Evolutionary conservation across 163 green algal species (phyloP).

Genomic region (Chlamydomonas reinhardtii): DNA sequence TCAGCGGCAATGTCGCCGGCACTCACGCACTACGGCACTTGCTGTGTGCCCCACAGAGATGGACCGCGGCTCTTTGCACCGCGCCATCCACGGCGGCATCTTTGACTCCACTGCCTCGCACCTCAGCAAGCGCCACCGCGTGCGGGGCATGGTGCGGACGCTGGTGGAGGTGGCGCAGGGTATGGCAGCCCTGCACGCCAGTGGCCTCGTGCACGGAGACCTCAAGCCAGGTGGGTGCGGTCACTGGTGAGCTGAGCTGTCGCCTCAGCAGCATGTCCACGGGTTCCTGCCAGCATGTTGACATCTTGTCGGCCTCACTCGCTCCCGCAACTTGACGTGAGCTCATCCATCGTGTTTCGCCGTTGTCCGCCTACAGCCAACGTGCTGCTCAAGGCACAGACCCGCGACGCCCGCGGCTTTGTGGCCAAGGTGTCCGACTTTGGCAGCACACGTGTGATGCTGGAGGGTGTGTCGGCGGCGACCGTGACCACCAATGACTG

Average conservation of each 20-base stretch:
- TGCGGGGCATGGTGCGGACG: slow-evolving; percentile 37
- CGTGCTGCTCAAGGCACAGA: slow-evolving; percentile 42
- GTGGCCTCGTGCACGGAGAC: slow-evolving; percentile 43
- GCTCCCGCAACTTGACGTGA: too few relatives aligned
- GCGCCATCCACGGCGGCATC: slow-evolving; percentile 14
- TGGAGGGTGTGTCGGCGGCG: not conserved
- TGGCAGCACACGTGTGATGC: slow-evolving; percentile 2
- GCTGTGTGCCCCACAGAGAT: slow-evolving; percentile 24
- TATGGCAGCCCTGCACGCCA: slow-evolving; percentile 40
- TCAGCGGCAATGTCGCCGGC: too few relatives aligned
- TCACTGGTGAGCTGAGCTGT: too few relatives aligned
- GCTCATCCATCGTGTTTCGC: too few relatives aligned
- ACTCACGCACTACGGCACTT: too few relatives aligned
- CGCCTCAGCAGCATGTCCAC: too few relatives aligned
- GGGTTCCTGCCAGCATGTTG: too few relatives aligned
- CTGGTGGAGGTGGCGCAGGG: slow-evolving; percentile 41
- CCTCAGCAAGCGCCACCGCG: slow-evolving; percentile 22
- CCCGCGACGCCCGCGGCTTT: slow-evolving; percentile 26
- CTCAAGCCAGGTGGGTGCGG: slow-evolving; percentile 40
- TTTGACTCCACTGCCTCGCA: not conserved
- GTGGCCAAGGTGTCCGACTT: slow-evolving; percentile 45
- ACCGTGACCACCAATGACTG: slow-evolving; percentile 14
- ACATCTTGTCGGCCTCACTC: too few relatives aligned
- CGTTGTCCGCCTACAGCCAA: slow-evolving; percentile 39
- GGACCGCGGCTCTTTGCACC: slow-evolving; percentile 39